Percentiles rank a stretch among this genome's conserved stretches.
phyloP scores from a whole-genome alignment of 2,329 filamentous ascomycete genomes.

The Fusarium falciforme region DNA sequence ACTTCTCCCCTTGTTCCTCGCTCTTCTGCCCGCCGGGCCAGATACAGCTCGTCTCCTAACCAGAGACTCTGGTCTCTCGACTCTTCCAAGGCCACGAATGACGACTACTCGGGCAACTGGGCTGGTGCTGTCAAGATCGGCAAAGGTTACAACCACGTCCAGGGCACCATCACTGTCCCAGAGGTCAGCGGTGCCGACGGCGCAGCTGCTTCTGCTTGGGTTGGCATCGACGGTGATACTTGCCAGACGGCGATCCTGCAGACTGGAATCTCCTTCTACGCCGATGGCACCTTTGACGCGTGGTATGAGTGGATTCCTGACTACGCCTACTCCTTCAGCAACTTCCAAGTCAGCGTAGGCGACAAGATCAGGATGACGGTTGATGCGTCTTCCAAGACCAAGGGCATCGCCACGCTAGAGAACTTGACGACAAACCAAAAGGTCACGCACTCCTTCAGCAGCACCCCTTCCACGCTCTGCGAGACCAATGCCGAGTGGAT shows the following conservation, averaged over 20 bases:
- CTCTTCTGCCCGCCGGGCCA: conserved; percentile 4
- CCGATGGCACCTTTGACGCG: conserved; percentile 52
- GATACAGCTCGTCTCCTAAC: conserved; percentile 29
- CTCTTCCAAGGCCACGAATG: conserved; percentile 16
- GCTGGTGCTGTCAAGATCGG: conserved; percentile 45
- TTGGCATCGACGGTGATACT: conserved; percentile 61
- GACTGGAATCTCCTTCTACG: conserved; percentile 55
- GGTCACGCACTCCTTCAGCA: conserved; percentile 63
- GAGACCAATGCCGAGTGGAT: conserved; percentile 73
- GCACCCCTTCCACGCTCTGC: conserved; percentile 57
- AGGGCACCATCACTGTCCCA: conserved; percentile 46
- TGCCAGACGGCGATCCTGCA: conserved; percentile 55
- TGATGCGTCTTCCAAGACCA: conserved; percentile 40
- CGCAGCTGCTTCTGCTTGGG: conserved; percentile 53
- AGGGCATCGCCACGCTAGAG: conserved; percentile 48
- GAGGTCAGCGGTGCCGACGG: conserved; percentile 28
- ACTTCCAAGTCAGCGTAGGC: conserved; percentile 46
- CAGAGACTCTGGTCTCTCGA: conserved; percentile 7
- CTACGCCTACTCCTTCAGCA: conserved; percentile 53
- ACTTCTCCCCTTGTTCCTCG: conserved; percentile 9
- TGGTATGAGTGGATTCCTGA: conserved; percentile 62
- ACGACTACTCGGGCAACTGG: conserved; percentile 45
- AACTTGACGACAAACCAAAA: conserved; percentile 64
- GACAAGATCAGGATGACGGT: conserved; percentile 48
- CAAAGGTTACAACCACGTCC: conserved; percentile 42